Evolutionary conservation across 768 basidiomycete species (phyloP).

Genomic region (Mycena rebaudengoi): DNA sequence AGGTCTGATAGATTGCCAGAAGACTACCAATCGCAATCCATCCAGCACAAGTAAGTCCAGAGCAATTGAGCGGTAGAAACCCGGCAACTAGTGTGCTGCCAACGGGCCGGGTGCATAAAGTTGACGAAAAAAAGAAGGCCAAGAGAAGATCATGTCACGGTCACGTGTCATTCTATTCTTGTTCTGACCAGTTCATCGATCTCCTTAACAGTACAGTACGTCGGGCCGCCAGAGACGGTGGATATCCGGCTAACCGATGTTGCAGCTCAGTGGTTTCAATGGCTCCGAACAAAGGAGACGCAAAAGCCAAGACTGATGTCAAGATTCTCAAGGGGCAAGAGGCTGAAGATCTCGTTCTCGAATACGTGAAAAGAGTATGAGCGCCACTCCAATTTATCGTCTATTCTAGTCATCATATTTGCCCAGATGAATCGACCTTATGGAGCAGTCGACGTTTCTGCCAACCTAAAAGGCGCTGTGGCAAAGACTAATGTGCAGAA

Average conservation of each 20-base stretch:
- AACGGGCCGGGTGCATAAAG: not conserved
- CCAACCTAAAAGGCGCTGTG: slow-evolving; percentile 90
- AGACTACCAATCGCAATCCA: not conserved
- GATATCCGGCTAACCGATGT: too few relatives aligned
- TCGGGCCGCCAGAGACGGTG: too few relatives aligned
- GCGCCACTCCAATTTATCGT: slow-evolving; percentile 2
- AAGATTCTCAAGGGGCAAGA: slow-evolving; percentile 82
- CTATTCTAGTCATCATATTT: slow-evolving; percentile 6
- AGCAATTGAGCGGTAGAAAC: not conserved
- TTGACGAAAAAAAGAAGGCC: not conserved
- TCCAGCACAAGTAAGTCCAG: not conserved
- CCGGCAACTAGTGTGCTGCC: not conserved
- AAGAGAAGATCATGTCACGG: not conserved
- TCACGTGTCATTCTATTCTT: not conserved
- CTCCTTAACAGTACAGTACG: too few relatives aligned
- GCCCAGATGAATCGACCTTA: slow-evolving; percentile 91
- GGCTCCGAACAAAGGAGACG: slow-evolving; percentile 57
- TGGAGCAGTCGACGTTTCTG: slow-evolving; percentile 90
- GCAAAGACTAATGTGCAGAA: slow-evolving; percentile 88
- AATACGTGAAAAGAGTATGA: slow-evolving; percentile 78
- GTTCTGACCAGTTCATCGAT: not conserved
- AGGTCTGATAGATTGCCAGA: slow-evolving; percentile 16
- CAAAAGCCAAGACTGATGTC: slow-evolving; percentile 53
- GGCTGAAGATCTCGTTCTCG: slow-evolving; percentile 79
- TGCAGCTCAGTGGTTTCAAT: too few relatives aligned